phyloP scores from a whole-genome alignment of 2,329 filamentous ascomycete species.

The Epichloe glyceriae region DNA sequence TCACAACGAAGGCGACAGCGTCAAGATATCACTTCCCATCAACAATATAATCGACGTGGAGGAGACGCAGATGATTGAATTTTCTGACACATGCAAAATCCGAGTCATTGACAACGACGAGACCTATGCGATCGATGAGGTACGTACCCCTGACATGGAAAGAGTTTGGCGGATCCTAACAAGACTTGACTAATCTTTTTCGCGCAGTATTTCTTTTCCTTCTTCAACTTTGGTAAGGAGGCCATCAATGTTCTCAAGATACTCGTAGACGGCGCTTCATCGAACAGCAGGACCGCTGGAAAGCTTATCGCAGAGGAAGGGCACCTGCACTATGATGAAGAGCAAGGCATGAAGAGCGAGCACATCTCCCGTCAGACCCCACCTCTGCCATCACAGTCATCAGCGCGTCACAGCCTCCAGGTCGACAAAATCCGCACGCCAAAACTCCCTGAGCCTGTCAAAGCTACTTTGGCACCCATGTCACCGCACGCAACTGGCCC shows the following conservation, averaged over 20 bases:
- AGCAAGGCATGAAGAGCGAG: neutral
- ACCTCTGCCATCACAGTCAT: constrained; percentile 7
- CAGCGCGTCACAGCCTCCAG: constrained; percentile 10
- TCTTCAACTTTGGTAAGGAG: constrained; percentile 76
- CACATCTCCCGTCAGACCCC: neutral
- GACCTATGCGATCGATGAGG: constrained; percentile 90
- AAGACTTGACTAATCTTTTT: neutral
- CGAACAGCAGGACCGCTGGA: constrained; percentile 20
- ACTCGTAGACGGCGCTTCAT: constrained; percentile 52
- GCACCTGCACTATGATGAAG: constrained; percentile 1
- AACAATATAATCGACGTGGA: constrained; percentile 86
- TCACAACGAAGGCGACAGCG: constrained; percentile 91
- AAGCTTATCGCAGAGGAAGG: constrained; percentile 11
- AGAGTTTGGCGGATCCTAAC: neutral
- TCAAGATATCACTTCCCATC: constrained; percentile 88
- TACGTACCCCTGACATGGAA: constrained; percentile 20
- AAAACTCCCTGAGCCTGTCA: constrained; percentile 43
- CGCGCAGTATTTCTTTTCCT: constrained; percentile 85
- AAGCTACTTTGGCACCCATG: constrained; percentile 44
- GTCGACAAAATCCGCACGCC: constrained; percentile 22
- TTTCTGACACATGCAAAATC: constrained; percentile 88
- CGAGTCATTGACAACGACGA: constrained; percentile 88
- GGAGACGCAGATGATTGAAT: constrained; percentile 78
- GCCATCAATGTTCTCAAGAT: constrained; percentile 66
- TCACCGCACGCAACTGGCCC: constrained; percentile 30